A percentile compares a stretch with the other conserved stretches of the same genome.
Evolutionary conservation across 495 filamentous ascomycete genomes (phyloP).

Genomic region (Penicillium roqueforti): DNA sequence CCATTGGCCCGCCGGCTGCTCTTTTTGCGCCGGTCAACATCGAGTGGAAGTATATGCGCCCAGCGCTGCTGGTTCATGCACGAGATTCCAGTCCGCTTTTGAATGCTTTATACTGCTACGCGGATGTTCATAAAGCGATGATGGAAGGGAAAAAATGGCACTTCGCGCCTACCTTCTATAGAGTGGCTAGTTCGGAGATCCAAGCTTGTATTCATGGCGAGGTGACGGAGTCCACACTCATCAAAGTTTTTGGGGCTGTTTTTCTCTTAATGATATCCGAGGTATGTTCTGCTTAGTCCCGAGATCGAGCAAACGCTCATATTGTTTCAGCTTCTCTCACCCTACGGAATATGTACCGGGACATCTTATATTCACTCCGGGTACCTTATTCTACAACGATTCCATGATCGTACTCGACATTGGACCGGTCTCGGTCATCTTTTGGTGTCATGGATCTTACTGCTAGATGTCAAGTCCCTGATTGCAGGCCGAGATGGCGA

Average conservation of each 20-base stretch:
- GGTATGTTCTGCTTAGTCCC: slow-evolving; percentile 18
- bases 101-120: slow-evolving; percentile 37
- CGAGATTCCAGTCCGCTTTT: slow-evolving; percentile 25
- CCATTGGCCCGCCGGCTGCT: slow-evolving; percentile 32
- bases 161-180: slow-evolving; percentile 33
- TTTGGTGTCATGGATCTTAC: slow-evolving; percentile 34
- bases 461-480: slow-evolving; percentile 40
- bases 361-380: slow-evolving; percentile 36
- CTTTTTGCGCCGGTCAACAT: slow-evolving; percentile 33
- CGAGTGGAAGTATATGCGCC: slow-evolving; percentile 37
- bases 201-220: slow-evolving; percentile 31
- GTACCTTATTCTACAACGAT: slow-evolving; percentile 36
- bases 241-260: slow-evolving; percentile 29
- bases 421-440: slow-evolving; percentile 33
- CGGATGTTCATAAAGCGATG: slow-evolving; percentile 32
- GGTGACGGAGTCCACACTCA: slow-evolving; percentile 23
- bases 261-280: slow-evolving; percentile 41
- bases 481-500: slow-evolving; percentile 42
- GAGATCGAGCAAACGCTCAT: not conserved
- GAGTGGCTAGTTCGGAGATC: slow-evolving; percentile 32
- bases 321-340: slow-evolving; percentile 25
- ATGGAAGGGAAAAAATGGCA: slow-evolving; percentile 31
- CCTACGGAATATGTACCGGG: slow-evolving; percentile 26
- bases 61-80: slow-evolving; percentile 25
- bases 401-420: slow-evolving; percentile 23